Evolutionary conservation across 164 flowering plant species (phyloP).

Genomic region (Dillenia turbinata): DNA sequence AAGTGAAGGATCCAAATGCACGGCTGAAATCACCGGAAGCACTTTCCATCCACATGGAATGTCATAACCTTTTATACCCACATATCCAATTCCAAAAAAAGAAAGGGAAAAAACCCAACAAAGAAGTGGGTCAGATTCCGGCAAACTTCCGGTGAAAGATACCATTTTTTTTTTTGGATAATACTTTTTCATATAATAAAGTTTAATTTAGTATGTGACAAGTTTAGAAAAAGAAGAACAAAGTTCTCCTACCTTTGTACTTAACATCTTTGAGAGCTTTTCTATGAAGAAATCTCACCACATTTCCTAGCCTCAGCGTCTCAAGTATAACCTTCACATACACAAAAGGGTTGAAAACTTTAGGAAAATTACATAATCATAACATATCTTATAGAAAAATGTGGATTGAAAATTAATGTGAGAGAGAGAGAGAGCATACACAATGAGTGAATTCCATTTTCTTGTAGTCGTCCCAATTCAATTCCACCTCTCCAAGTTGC

Average conservation of each 20-base stretch:
- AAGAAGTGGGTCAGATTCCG: constrained; percentile 10
- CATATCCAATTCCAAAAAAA: background rate
- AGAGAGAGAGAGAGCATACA: constrained; percentile 36
- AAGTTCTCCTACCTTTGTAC: constrained; percentile 57
- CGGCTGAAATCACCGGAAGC: constrained; percentile 86
- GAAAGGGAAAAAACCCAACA: background rate
- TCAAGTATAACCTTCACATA: constrained; percentile 70
- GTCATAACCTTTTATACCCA: constrained; percentile 52
- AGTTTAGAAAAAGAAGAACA: background rate
- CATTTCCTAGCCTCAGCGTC: constrained; percentile 85
- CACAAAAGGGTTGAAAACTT: background rate
- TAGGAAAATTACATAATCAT: background rate
- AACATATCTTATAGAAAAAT: background rate
- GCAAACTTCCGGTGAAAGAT: constrained; percentile 7
- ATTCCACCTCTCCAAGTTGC: constrained; percentile 37
- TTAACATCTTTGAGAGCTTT: constrained; percentile 76
- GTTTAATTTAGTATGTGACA: no score
- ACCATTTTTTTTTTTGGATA: no score
- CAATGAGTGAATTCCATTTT: constrained; percentile 93
- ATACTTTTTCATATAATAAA: no score
- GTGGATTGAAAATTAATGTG: background rate
- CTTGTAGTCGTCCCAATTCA: constrained; percentile 92
- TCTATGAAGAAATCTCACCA: constrained; percentile 86
- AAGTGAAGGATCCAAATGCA: constrained; percentile 71
- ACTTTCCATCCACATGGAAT: constrained; percentile 99